phyloP scores from a whole-genome alignment of 805 yeast species.

The Candida pseudoglaebosa region DNA sequence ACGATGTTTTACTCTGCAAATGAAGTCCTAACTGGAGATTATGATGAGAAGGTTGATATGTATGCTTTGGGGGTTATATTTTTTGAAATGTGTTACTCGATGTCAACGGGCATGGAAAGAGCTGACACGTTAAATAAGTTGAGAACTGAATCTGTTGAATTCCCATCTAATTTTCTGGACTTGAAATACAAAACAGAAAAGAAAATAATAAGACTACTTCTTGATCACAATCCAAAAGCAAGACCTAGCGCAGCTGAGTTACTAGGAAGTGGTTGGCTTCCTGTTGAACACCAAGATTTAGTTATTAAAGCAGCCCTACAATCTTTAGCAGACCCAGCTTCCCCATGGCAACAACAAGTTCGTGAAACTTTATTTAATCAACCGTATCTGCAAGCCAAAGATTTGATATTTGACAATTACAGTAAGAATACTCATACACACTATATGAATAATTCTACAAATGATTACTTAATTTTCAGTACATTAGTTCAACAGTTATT shows the following conservation, averaged over 20 bases:
- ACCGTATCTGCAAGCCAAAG: slow-evolving; percentile 81
- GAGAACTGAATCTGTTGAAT: slow-evolving; percentile 54
- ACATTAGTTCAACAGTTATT: slow-evolving; percentile 59
- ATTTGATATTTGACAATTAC: slow-evolving; percentile 68
- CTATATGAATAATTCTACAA: slow-evolving; percentile 23
- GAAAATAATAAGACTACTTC: slow-evolving; percentile 58
- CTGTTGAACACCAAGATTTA: slow-evolving; percentile 87
- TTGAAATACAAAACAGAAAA: slow-evolving; percentile 54
- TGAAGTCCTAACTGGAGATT: slow-evolving; percentile 77
- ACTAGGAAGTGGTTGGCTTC: slow-evolving; percentile 76
- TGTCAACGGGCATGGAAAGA: slow-evolving; percentile 93
- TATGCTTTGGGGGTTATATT: slow-evolving; percentile 92
- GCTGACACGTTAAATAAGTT: slow-evolving; percentile 65
- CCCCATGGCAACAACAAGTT: slow-evolving; percentile 93
- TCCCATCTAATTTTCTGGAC: slow-evolving; percentile 66
- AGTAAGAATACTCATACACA: slow-evolving; percentile 22
- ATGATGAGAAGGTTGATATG: slow-evolving; percentile 93
- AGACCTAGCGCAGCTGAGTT: slow-evolving; percentile 80
- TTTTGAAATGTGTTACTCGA: slow-evolving; percentile 86
- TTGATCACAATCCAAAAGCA: slow-evolving; percentile 73
- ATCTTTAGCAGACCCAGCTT: slow-evolving; percentile 81
- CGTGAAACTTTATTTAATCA: slow-evolving; percentile 81
- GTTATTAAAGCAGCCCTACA: slow-evolving; percentile 83
- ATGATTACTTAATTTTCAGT: slow-evolving; percentile 53
- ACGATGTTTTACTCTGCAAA: slow-evolving; percentile 90